Evolutionary conservation across 2,329 filamentous ascomycete species (phyloP).

Genomic region (Penicillium sp.): DNA sequence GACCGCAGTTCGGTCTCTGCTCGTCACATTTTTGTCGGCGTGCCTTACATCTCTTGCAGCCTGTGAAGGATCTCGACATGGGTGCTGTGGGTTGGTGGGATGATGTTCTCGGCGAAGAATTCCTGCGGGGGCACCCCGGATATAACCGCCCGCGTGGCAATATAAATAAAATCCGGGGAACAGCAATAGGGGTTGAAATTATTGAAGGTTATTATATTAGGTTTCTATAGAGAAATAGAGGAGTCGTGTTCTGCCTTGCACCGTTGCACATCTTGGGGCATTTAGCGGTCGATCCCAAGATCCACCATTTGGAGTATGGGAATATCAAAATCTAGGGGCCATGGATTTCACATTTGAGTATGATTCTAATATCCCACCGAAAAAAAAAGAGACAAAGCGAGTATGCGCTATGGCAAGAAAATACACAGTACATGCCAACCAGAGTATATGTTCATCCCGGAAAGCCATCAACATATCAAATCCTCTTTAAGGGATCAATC

Average conservation of each 20-base stretch:
- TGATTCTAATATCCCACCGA: constrained; percentile 2
- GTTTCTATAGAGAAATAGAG: neutral
- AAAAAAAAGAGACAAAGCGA: constrained; percentile 7
- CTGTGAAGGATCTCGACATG: constrained; percentile 37
- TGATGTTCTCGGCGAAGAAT: constrained; percentile 11
- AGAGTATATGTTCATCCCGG: constrained; percentile 17
- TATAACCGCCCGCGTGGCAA: constrained; percentile 11
- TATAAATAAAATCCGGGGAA: constrained; percentile 2
- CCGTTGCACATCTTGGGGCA: neutral
- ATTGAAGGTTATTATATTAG: neutral
- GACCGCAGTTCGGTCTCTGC: constrained; percentile 33
- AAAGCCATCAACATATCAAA: constrained; percentile 10
- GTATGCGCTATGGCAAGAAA: constrained; percentile 19
- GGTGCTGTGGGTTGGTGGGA: constrained; percentile 10
- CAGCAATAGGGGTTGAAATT: neutral
- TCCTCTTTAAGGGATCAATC: constrained; percentile 22
- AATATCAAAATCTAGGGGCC: neutral
- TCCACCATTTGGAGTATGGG: constrained; percentile 12
- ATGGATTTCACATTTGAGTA: neutral
- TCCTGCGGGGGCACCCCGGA: constrained; percentile 19
- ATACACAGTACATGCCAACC: constrained; percentile 17
- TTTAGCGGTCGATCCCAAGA: constrained; percentile 20
- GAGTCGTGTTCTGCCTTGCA: neutral
- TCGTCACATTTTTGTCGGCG: constrained; percentile 42
- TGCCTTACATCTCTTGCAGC: constrained; percentile 39